Evolutionary conservation across 495 filamentous ascomycete genomes (phyloP).

Genomic region (Daldinia bambusicola): DNA sequence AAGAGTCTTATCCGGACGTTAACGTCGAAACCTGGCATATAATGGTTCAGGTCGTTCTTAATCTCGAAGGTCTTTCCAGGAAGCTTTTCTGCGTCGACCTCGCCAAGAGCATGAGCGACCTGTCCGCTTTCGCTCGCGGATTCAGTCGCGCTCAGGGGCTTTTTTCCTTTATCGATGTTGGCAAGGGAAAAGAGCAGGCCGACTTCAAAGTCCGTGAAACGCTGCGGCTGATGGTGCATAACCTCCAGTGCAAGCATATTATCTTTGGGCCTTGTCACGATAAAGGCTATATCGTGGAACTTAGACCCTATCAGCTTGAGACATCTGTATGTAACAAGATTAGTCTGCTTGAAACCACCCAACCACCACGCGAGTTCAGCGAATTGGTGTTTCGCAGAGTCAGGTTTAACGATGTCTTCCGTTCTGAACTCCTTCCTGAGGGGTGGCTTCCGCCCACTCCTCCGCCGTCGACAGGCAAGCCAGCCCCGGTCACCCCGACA

Average conservation of each 20-base stretch:
- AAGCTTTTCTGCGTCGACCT: conserved; percentile 59
- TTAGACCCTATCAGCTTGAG: conserved; percentile 50
- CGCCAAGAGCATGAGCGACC: conserved; percentile 59
- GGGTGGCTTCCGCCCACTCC: conserved; percentile 11
- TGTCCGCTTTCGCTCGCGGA: conserved; percentile 64
- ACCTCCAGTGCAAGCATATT: conserved; percentile 73
- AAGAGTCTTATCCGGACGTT: conserved; percentile 46
- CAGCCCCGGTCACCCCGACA: neutral
- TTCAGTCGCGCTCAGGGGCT: conserved; percentile 69
- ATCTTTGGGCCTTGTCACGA: conserved; percentile 74
- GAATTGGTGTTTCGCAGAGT: conserved; percentile 46
- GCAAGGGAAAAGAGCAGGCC: conserved; percentile 69
- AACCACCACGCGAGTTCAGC: conserved; percentile 46
- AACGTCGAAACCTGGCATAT: conserved; percentile 62
- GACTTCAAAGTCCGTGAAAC: conserved; percentile 63
- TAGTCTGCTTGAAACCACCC: conserved; percentile 51
- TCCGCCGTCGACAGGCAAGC: neutral
- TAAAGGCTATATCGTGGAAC: conserved; percentile 64
- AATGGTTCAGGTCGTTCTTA: conserved; percentile 70
- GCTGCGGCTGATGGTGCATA: conserved; percentile 66
- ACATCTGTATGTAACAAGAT: conserved; percentile 40
- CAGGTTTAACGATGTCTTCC: conserved; percentile 49
- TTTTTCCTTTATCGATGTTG: conserved; percentile 71
- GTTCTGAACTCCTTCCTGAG: conserved; percentile 47
- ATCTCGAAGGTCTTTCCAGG: conserved; percentile 65